Evolutionary conservation across 768 basidiomycete genomes (phyloP).

Genomic region (Mycena capillaripes): DNA sequence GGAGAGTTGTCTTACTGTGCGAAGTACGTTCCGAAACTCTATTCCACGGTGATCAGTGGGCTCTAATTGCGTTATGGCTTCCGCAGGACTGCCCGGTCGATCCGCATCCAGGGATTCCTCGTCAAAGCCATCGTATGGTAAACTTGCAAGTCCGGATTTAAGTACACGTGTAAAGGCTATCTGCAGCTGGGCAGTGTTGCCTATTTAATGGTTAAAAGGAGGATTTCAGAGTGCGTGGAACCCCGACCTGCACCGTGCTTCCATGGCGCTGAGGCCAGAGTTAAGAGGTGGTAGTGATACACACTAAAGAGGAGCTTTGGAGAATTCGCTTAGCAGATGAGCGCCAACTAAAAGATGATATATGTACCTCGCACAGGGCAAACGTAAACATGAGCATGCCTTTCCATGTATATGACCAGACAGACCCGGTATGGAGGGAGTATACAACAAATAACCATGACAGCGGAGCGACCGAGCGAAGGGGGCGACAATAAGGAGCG

Average conservation of each 20-base stretch:
- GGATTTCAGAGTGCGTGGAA: neutral
- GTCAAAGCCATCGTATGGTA: slow-evolving; percentile 67
- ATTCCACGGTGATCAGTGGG: slow-evolving; percentile 77
- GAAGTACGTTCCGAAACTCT: slow-evolving; percentile 77
- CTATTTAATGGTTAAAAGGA: neutral
- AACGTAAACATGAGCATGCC: slow-evolving; percentile 58
- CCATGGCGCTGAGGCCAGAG: slow-evolving; percentile 61
- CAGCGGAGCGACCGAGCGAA: slow-evolving; percentile 74
- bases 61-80: slow-evolving; percentile 70
- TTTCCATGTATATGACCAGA: slow-evolving; percentile 58
- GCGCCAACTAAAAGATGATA: neutral
- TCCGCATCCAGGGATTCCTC: slow-evolving; percentile 63
- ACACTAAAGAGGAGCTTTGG: slow-evolving; percentile 77
- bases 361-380: slow-evolving; percentile 70
- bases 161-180: slow-evolving; percentile 72
- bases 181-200: slow-evolving; percentile 69
- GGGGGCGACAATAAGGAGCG: slow-evolving; percentile 67
- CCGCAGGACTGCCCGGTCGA: slow-evolving; percentile 73
- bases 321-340: slow-evolving; percentile 15
- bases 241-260: slow-evolving; percentile 53
- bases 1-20: slow-evolving; percentile 60
- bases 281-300: slow-evolving; percentile 68
- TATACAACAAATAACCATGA: slow-evolving; percentile 76
- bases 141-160: slow-evolving; percentile 72
- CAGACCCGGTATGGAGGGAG: slow-evolving; percentile 57